phyloP scores from a whole-genome alignment of 805 yeast species.

The Kluyveromyces siamensis region DNA sequence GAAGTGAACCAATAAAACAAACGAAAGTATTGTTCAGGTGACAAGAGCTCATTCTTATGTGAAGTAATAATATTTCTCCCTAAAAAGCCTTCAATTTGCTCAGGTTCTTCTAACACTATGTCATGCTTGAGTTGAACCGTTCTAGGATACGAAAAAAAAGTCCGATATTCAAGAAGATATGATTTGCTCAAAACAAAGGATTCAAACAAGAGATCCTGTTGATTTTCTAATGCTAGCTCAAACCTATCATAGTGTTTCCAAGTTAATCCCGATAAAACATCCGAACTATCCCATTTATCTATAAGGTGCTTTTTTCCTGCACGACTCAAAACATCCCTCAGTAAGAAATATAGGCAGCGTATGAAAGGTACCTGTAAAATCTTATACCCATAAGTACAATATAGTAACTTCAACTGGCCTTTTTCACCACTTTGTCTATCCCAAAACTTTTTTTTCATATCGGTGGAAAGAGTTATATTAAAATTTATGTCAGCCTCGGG shows the following conservation, averaged over 20 bases:
- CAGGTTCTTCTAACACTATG: slow-evolving; percentile 42
- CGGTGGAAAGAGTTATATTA: slow-evolving; percentile 15
- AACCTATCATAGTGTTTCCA: slow-evolving; percentile 66
- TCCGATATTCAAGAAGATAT: slow-evolving; percentile 55
- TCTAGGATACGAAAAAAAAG: slow-evolving; percentile 33
- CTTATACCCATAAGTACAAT: slow-evolving; percentile 15
- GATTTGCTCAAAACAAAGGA: slow-evolving; percentile 36
- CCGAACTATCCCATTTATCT: slow-evolving; percentile 17
- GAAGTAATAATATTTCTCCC: slow-evolving; percentile 46
- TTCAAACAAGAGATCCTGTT: slow-evolving; percentile 34
- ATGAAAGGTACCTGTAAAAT: slow-evolving; percentile 17
- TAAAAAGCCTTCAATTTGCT: slow-evolving; percentile 76
- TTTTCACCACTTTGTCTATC: slow-evolving; percentile 8
- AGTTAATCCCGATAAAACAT: slow-evolving; percentile 40
- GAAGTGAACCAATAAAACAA: slow-evolving; percentile 56
- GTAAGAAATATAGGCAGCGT: slow-evolving; percentile 15
- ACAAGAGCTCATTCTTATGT: slow-evolving; percentile 19
- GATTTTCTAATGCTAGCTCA: slow-evolving; percentile 53
- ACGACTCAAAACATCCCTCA: slow-evolving; percentile 28
- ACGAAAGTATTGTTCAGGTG: slow-evolving; percentile 38
- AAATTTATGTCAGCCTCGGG: slow-evolving; percentile 31
- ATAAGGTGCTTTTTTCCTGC: slow-evolving; percentile 21
- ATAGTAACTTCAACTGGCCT: slow-evolving; percentile 9
- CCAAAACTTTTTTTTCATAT: slow-evolving; percentile 7
- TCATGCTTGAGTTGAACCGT: slow-evolving; percentile 15